A percentile compares a stretch with the other conserved stretches of the same genome.
Conservation (phyloP, 1,139 yeast genomes). For the Yamadazyma pseudoaaseri region DNA sequence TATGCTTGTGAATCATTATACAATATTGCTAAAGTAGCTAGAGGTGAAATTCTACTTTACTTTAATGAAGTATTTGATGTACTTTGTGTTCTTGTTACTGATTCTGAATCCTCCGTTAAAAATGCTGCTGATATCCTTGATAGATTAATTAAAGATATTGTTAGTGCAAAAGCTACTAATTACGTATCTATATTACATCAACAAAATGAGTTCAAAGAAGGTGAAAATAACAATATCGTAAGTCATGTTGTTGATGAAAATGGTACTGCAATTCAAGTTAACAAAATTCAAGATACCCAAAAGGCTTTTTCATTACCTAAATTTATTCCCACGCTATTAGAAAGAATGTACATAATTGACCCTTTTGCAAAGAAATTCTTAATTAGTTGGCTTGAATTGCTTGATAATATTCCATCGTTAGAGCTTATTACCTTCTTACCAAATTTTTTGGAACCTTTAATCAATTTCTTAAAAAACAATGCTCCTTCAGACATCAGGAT, state of each 20-base stretch:
- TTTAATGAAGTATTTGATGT: conserved; percentile 96
- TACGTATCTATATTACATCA: conserved; percentile 79
- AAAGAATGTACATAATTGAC: conserved; percentile 87
- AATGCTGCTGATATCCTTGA: conserved; percentile 96
- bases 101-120: conserved; percentile 86
- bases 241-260: conserved; percentile 49
- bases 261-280: conserved; percentile 58
- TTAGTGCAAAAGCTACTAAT: conserved; percentile 90
- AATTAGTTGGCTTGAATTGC: conserved; percentile 87
- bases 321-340: conserved; percentile 86
- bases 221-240: conserved; percentile 22
- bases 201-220: conserved; percentile 35
- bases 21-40: conserved; percentile 94
- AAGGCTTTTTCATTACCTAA: conserved; percentile 83
- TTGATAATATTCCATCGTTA: conserved; percentile 90
- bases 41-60: conserved; percentile 88
- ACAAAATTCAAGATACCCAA: conserved; percentile 59
- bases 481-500: conserved; percentile 86
- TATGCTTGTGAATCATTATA: conserved; percentile 96
- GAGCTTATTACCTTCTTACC: conserved; percentile 88
- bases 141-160: conserved; percentile 88
- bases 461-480: conserved; percentile 73
- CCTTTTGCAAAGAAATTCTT: conserved; percentile 91
- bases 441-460: conserved; percentile 81
- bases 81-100: conserved; percentile 85